These are phyloP conservation scores for Camellia japonica DNA, from an alignment of 148 eudicot species.

Conservation along the genomic window DNA sequence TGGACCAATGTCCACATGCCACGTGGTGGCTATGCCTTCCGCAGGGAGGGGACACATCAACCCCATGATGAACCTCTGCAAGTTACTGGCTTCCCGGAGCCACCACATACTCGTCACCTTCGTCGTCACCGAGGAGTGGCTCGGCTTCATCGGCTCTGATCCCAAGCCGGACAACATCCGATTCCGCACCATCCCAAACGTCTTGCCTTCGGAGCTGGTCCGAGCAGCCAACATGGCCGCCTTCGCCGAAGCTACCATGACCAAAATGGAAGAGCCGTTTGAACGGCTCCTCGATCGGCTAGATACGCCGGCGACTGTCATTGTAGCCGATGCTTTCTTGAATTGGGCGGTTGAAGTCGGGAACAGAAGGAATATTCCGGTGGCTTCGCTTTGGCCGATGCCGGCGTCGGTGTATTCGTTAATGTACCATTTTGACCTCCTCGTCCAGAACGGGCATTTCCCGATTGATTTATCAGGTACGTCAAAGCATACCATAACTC, in stretches of 20 bases:
- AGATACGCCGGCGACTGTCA: conserved; percentile 14
- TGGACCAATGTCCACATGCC: neutral
- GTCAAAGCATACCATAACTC: neutral
- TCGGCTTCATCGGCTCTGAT: conserved; percentile 15
- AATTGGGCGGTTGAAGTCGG: conserved; percentile 39
- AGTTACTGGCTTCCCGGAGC: neutral
- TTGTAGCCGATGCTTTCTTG: conserved; percentile 30
- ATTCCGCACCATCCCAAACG: conserved; percentile 30
- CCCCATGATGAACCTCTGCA: conserved; percentile 34
- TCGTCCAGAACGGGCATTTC: conserved; percentile 23
- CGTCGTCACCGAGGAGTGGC: conserved; percentile 33
- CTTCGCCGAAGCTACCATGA: conserved; percentile 23
- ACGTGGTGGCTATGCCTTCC: conserved; percentile 28
- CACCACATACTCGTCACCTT: conserved; percentile 1
- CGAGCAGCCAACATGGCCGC: conserved; percentile 25
- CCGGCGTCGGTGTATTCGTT: conserved; percentile 26
- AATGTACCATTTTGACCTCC: conserved; percentile 23
- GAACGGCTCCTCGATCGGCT: conserved; percentile 29
- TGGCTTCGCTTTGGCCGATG: conserved; percentile 38
- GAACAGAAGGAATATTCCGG: conserved; percentile 22
- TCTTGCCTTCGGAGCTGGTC: conserved; percentile 33
- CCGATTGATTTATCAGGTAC: conserved; percentile 21
- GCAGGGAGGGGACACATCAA: conserved; percentile 38
- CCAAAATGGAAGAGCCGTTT: conserved; percentile 31
- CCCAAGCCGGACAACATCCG: conserved; percentile 18